Percentiles rank a stretch among this genome's conserved stretches.
These are phyloP conservation scores for Stipa capillata DNA, from an alignment of 176 grass and related monocot species.

Conservation along the genomic window DNA sequence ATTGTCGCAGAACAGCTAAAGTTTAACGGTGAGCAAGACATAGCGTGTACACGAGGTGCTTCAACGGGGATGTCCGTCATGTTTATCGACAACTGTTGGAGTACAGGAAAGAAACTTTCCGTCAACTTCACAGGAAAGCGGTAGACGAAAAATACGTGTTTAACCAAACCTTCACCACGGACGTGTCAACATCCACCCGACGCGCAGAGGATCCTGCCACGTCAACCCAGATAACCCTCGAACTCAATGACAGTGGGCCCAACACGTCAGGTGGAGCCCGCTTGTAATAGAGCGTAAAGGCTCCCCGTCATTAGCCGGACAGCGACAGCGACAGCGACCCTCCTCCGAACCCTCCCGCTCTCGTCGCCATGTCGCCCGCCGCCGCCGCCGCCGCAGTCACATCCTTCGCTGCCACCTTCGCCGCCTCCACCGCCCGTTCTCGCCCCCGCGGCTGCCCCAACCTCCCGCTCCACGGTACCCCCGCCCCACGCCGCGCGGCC, in stretches of 20 bases:
- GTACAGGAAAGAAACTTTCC: no score
- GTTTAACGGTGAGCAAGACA: no score
- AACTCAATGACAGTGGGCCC: background rate
- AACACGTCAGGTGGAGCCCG: background rate
- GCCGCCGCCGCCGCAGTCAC: conserved; percentile 5
- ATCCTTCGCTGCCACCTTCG: background rate
- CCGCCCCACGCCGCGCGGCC: background rate
- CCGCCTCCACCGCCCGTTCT: background rate
- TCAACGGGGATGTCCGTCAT: no score
- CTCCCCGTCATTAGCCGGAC: background rate
- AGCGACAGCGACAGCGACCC: background rate
- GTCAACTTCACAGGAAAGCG: no score
- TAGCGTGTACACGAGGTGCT: no score
- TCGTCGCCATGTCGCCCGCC: conserved; percentile 32
- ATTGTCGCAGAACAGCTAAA: no score
- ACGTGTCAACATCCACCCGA: background rate
- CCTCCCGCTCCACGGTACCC: background rate
- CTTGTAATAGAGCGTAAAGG: background rate
- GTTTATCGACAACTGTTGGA: no score
- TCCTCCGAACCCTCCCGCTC: background rate
- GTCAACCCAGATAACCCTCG: background rate
- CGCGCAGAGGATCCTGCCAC: background rate
- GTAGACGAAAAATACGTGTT: no score
- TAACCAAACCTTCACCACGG: no score
- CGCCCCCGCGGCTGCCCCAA: background rate